phyloP scores from a whole-genome alignment of 2,329 filamentous ascomycete genomes.

The Epichloe glyceriae region DNA sequence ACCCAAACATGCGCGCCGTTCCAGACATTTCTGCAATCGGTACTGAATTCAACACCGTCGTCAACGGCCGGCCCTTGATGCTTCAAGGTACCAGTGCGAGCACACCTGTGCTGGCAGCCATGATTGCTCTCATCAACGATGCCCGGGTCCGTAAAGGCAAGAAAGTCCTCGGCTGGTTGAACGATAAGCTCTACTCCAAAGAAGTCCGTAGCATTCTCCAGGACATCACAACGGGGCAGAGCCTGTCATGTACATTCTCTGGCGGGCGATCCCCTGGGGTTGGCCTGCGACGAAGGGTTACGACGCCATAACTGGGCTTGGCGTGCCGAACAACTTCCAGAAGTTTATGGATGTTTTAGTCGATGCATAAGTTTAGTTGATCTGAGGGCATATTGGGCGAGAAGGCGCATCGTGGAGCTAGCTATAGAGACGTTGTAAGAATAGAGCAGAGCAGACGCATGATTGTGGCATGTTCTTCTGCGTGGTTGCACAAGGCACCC shows the following conservation, averaged over 20 bases:
- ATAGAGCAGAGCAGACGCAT: too few relatives aligned
- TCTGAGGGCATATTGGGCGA: not conserved
- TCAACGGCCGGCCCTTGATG: conserved; percentile 13
- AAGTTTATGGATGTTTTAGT: conserved; percentile 23
- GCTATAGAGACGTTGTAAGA: not conserved
- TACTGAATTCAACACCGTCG: conserved; percentile 36
- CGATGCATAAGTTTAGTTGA: conserved; percentile 5
- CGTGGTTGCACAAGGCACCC: too few relatives aligned
- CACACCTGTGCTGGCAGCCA: conserved; percentile 39
- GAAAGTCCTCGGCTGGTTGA: conserved; percentile 39
- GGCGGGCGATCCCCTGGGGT: conserved; percentile 21
- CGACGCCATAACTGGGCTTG: conserved; percentile 37
- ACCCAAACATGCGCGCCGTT: conserved; percentile 31
- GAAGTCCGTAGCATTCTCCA: conserved; percentile 23
- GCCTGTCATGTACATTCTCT: conserved; percentile 25
- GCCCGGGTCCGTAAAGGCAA: conserved; percentile 35
- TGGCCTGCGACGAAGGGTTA: conserved; percentile 33
- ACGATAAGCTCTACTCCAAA: conserved; percentile 31
- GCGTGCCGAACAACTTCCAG: conserved; percentile 30
- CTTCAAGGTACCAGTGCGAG: conserved; percentile 37
- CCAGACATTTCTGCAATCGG: conserved; percentile 44
- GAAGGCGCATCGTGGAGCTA: not conserved
- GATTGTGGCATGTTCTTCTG: too few relatives aligned
- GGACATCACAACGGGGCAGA: conserved; percentile 30
- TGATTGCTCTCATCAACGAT: conserved; percentile 43